A percentile compares a stretch with the other conserved stretches of the same genome.
These are phyloP conservation scores for Phialophora macrospora DNA, from an alignment of 2,329 filamentous ascomycete species.

Conservation along the genomic window DNA sequence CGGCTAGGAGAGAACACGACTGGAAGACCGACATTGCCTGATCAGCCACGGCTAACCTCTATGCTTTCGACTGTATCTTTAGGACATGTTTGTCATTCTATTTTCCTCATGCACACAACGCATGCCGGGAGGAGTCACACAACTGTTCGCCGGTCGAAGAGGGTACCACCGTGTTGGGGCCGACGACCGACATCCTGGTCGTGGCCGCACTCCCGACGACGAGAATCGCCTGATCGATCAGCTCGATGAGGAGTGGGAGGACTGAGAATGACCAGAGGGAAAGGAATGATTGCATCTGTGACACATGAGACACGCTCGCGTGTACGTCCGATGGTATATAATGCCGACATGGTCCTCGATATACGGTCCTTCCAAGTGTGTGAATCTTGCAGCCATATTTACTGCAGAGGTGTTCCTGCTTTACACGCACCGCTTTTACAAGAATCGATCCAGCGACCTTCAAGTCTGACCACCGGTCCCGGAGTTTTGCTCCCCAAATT, in stretches of 20 bases:
- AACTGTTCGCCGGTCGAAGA: slow-evolving; percentile 41
- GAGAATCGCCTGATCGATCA: slow-evolving; percentile 96
- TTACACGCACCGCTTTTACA: not conserved
- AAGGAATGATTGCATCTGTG: not conserved
- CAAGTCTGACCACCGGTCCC: slow-evolving; percentile 7
- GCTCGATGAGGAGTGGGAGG: slow-evolving; percentile 93
- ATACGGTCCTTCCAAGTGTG: not conserved
- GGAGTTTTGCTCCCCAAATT: slow-evolving; percentile 27
- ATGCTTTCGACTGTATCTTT: slow-evolving; percentile 24
- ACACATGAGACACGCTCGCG: not conserved
- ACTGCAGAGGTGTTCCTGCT: not conserved
- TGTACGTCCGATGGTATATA: not conserved
- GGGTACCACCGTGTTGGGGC: slow-evolving; percentile 45
- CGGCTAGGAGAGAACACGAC: slow-evolving; percentile 20
- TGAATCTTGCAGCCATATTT: slow-evolving; percentile 3
- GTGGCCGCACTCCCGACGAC: slow-evolving; percentile 66
- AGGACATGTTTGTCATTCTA: slow-evolving; percentile 56
- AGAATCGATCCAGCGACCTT: not conserved
- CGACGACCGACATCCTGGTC: slow-evolving; percentile 42
- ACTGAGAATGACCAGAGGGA: slow-evolving; percentile 17
- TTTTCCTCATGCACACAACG: slow-evolving; percentile 51
- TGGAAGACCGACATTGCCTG: slow-evolving; percentile 30
- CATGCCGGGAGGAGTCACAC: slow-evolving; percentile 43
- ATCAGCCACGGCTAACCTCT: slow-evolving; percentile 20
- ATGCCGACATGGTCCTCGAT: not conserved